Conservation (phyloP, 2,329 filamentous ascomycete genomes). For the Diaporthe eres region DNA sequence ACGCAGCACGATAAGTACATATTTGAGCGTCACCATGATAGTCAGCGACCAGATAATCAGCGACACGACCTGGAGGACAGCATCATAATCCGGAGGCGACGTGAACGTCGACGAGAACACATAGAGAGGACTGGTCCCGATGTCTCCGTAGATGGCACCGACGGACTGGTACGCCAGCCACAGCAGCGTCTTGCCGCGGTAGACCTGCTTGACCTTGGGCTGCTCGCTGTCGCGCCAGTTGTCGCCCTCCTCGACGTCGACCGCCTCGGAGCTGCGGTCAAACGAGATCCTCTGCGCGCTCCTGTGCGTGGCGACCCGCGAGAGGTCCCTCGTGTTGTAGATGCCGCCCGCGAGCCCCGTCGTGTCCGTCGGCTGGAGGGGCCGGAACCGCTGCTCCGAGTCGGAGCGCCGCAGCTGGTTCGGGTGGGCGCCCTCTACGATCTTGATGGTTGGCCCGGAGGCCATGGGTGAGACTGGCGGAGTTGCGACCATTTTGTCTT, state of each 20-base stretch:
- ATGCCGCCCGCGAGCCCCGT: slow-evolving; percentile 43
- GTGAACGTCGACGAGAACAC: slow-evolving; percentile 78
- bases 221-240: slow-evolving; percentile 42
- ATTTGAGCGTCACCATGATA: slow-evolving; percentile 78
- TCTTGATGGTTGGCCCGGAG: slow-evolving; percentile 39
- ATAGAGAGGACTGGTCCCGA: slow-evolving; percentile 71
- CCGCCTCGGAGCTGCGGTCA: slow-evolving; percentile 25
- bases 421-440: slow-evolving; percentile 41
- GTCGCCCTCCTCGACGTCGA: slow-evolving; percentile 44
- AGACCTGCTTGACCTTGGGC: slow-evolving; percentile 44
- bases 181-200: slow-evolving; percentile 42
- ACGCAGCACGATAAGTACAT: slow-evolving; percentile 73
- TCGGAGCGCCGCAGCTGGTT: slow-evolving; percentile 34
- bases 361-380: slow-evolving; percentile 38
- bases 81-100: slow-evolving; percentile 63
- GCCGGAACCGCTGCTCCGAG: slow-evolving; percentile 38
- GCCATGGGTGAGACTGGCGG: background rate
- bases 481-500: background rate
- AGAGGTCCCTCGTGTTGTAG: slow-evolving; percentile 42
- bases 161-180: slow-evolving; percentile 73
- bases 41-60: slow-evolving; percentile 77
- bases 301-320: slow-evolving; percentile 36
- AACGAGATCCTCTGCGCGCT: slow-evolving; percentile 32
- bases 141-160: slow-evolving; percentile 74
- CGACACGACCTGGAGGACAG: slow-evolving; percentile 74